These are phyloP conservation scores for Dillenia turbinata DNA, from an alignment of 164 flowering plant species.

Conservation along the genomic window DNA sequence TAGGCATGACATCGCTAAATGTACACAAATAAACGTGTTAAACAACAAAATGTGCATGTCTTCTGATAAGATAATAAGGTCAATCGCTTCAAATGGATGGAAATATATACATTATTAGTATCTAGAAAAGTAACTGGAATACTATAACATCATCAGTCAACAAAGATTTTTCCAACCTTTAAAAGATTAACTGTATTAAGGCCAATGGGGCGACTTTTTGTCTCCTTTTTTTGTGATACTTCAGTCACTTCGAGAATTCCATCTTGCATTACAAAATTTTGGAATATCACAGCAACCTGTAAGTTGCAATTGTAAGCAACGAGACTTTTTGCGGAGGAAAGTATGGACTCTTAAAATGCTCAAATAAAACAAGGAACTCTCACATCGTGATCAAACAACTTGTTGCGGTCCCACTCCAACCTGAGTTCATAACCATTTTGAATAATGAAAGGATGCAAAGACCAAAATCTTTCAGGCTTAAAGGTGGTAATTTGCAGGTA, in stretches of 20 bases:
- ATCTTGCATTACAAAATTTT: constrained; percentile 66
- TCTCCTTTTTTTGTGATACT: constrained; percentile 66
- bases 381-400: constrained; percentile 79
- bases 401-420: constrained; percentile 82
- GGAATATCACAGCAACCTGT: constrained; percentile 82
- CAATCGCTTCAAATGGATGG: too few relatives aligned
- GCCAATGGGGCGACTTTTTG: constrained; percentile 81
- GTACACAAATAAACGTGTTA: too few relatives aligned
- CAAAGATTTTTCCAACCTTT: constrained; percentile 44
- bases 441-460: constrained; percentile 55
- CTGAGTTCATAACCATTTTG: constrained; percentile 74
- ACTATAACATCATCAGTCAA: too few relatives aligned
- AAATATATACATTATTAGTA: too few relatives aligned
- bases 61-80: too few relatives aligned
- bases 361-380: constrained; percentile 21
- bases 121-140: too few relatives aligned
- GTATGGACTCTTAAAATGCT: neutral
- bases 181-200: constrained; percentile 92
- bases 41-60: too few relatives aligned
- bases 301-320: constrained; percentile 1
- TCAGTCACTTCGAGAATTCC: constrained; percentile 56
- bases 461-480: constrained; percentile 91
- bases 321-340: neutral
- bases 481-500: constrained; percentile 82
- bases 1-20: too few relatives aligned